Conservation (phyloP, 1,284 basidiomycete species). For the Microbotryum intermedium region DNA sequence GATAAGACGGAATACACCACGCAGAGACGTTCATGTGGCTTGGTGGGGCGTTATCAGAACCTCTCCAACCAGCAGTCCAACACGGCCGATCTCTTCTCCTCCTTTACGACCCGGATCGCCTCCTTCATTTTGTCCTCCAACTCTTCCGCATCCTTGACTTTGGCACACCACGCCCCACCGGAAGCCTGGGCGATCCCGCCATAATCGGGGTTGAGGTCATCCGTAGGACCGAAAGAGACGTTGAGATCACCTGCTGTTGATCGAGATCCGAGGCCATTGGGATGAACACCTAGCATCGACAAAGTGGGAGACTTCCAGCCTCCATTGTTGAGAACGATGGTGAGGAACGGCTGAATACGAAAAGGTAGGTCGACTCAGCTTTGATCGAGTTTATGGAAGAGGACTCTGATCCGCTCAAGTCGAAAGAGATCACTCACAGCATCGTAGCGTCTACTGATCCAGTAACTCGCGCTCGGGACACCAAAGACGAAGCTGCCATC, state of each 20-base stretch:
- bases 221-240: slow-evolving; percentile 56
- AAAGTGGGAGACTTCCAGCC: slow-evolving; percentile 50
- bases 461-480: slow-evolving; percentile 56
- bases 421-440: slow-evolving; percentile 45
- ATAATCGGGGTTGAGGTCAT: slow-evolving; percentile 47
- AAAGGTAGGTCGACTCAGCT: not conserved
- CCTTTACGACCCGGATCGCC: slow-evolving; percentile 50
- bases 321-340: slow-evolving; percentile 60
- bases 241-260: slow-evolving; percentile 48
- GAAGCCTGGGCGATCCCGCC: slow-evolving; percentile 49
- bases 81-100: slow-evolving; percentile 55
- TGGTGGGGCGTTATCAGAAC: slow-evolving; percentile 5
- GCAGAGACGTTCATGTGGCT: no score
- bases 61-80: slow-evolving; percentile 43
- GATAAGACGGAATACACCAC: no score
- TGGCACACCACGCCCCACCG: slow-evolving; percentile 55
- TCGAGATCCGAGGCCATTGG: slow-evolving; percentile 49
- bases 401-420: no score
- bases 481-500: slow-evolving; percentile 61
- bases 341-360: slow-evolving; percentile 53
- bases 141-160: slow-evolving; percentile 41
- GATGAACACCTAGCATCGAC: slow-evolving; percentile 58
- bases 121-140: slow-evolving; percentile 46
- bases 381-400: not conserved
- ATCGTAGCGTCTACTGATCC: slow-evolving; percentile 59